Percentiles rank a stretch among this genome's conserved stretches.
These are phyloP conservation scores for Aureobasidium sp. DNA, from an alignment of 2,329 filamentous ascomycete species.

Conservation along the genomic window DNA sequence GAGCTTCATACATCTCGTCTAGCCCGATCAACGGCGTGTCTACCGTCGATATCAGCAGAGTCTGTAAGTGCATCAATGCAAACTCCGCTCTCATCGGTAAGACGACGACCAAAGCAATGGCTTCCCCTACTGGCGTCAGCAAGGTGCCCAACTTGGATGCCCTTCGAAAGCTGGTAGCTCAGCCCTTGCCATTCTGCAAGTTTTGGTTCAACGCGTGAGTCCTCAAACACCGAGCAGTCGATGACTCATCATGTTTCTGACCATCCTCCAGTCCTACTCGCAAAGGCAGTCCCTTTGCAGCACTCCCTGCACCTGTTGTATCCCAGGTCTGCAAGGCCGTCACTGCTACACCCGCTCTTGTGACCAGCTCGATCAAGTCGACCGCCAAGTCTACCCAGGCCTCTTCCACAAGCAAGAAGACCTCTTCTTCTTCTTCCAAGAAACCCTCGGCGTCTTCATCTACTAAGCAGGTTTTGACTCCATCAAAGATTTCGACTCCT, in stretches of 20 bases:
- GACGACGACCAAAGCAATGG: neutral
- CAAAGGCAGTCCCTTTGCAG: neutral
- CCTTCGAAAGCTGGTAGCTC: conserved; percentile 5
- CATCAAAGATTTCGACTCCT: neutral
- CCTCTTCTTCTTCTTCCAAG: neutral
- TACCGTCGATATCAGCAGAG: neutral
- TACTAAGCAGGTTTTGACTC: neutral
- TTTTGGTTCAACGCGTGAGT: conserved; percentile 9
- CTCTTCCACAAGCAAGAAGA: neutral
- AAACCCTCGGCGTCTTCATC: neutral
- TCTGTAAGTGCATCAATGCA: neutral
- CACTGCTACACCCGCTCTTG: neutral
- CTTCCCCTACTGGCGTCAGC: neutral
- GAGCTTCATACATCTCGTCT: neutral
- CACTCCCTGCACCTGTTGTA: neutral
- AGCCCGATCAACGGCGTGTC: neutral
- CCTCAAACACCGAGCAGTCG: too few relatives aligned
- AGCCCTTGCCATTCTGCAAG: conserved; percentile 9
- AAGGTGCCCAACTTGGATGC: neutral
- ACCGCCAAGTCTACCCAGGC: neutral
- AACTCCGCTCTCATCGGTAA: neutral
- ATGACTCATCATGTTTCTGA: neutral
- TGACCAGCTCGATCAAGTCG: neutral
- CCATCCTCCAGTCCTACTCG: neutral
- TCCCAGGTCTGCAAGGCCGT: conserved; percentile 3